These are phyloP conservation scores for Oryza brachyantha DNA, from an alignment of 176 grass and related monocot genomes.

Conservation along the genomic window DNA sequence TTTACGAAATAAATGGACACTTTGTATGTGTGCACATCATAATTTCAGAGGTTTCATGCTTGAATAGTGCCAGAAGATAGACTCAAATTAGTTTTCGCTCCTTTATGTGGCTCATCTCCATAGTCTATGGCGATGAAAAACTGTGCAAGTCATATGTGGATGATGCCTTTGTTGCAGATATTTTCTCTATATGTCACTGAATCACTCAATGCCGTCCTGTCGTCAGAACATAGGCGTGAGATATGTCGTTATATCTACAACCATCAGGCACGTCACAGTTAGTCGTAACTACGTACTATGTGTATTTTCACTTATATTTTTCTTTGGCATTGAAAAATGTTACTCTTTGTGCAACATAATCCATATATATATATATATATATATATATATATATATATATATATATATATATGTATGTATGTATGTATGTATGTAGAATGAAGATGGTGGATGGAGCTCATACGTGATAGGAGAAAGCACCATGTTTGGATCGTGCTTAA, in stretches of 20 bases:
- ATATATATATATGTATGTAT: too few species aligned
- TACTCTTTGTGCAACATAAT: neutral
- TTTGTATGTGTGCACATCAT: too few species aligned
- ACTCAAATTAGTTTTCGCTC: neutral
- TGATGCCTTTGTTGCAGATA: slow-evolving; percentile 22
- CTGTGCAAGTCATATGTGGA: neutral
- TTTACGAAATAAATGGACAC: too few species aligned
- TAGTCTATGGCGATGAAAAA: neutral
- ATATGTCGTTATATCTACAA: slow-evolving; percentile 51
- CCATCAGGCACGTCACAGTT: slow-evolving; percentile 37
- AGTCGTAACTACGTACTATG: too few species aligned
- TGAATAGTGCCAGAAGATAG: too few species aligned
- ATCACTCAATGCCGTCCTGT: slow-evolving; percentile 25
- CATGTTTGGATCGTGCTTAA: slow-evolving; percentile 50
- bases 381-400: too few species aligned
- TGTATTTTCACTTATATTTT: too few species aligned
- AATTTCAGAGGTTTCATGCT: too few species aligned
- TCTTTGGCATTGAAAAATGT: neutral
- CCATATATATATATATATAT: neutral
- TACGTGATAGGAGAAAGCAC: slow-evolving; percentile 1
- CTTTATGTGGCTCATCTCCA: too few species aligned
- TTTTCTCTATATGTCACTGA: slow-evolving; percentile 33
- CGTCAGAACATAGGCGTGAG: slow-evolving; percentile 20
- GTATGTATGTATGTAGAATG: slow-evolving; percentile 31
- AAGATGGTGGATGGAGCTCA: slow-evolving; percentile 43